Evolutionary conservation across 495 filamentous ascomycete species (phyloP).

Genomic region (Penicillium ochrochloron): DNA sequence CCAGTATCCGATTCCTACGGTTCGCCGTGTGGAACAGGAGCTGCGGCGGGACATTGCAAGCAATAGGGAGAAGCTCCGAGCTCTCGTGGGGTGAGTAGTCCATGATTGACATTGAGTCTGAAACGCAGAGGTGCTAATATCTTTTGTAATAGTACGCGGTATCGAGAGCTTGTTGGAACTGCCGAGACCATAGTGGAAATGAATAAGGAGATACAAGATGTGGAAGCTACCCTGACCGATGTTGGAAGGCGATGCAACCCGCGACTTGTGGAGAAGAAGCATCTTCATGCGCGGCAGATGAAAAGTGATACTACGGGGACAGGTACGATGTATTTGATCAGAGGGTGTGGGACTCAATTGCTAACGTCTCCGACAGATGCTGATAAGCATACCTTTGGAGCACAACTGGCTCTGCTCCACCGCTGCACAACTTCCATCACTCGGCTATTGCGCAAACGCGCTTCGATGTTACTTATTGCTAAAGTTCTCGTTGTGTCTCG

Average conservation of each 20-base stretch:
- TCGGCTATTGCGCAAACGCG: conserved; percentile 60
- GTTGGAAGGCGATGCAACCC: conserved; percentile 82
- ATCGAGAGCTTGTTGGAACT: conserved; percentile 89
- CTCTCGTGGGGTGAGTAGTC: conserved; percentile 76
- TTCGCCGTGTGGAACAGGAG: conserved; percentile 66
- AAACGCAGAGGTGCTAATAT: background rate
- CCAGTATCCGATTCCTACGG: conserved; percentile 65
- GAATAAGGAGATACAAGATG: conserved; percentile 73
- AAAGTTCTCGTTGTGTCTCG: conserved; percentile 82
- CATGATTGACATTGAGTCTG: background rate
- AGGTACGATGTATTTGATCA: conserved; percentile 40
- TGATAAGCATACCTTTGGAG: conserved; percentile 59
- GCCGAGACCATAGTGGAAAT: conserved; percentile 91
- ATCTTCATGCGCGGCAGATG: conserved; percentile 63
- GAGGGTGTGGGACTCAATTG: conserved; percentile 24
- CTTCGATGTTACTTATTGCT: conserved; percentile 68
- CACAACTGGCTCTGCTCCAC: conserved; percentile 66
- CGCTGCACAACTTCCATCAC: conserved; percentile 59
- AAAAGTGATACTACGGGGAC: conserved; percentile 49
- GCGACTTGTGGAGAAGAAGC: conserved; percentile 69
- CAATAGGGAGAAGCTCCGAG: conserved; percentile 86
- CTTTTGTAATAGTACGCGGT: conserved; percentile 64
- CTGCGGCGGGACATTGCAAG: conserved; percentile 70
- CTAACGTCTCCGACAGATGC: conserved; percentile 47
- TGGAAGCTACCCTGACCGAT: conserved; percentile 69